Percentiles rank a stretch among this genome's conserved stretches.
Evolutionary conservation across 2,329 filamentous ascomycete species (phyloP).

Genomic region (Ophiocordyceps camponoti-saundersi): DNA sequence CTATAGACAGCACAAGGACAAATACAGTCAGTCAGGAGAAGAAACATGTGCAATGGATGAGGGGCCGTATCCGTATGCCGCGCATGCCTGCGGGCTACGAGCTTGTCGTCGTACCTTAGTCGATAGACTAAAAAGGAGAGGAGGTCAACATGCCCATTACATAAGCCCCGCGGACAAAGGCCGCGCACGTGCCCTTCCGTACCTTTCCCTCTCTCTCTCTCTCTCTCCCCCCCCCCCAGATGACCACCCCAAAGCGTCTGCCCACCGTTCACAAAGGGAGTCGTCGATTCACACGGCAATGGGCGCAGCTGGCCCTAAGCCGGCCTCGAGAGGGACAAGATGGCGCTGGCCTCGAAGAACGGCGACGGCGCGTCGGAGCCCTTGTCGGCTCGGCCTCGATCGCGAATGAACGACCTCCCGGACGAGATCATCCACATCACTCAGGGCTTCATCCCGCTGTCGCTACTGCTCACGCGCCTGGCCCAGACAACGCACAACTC

Average conservation of each 20-base stretch:
- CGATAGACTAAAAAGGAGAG: no score
- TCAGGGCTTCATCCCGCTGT: constrained; percentile 59
- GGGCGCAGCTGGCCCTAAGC: constrained; percentile 7
- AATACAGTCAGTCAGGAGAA: no score
- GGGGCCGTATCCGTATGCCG: no score
- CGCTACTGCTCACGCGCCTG: constrained; percentile 57
- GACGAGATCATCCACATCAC: constrained; percentile 55
- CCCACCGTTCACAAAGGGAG: constrained; percentile 18
- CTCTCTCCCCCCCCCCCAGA: no score
- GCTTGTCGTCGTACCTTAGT: no score
- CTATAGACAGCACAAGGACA: no score
- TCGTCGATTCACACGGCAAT: constrained; percentile 17
- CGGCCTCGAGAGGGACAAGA: constrained; percentile 17
- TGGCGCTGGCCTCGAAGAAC: constrained; percentile 2
- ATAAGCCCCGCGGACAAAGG: not conserved
- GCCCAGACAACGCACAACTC: constrained; percentile 72
- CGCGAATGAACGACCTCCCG: constrained; percentile 38
- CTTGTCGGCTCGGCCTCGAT: not conserved
- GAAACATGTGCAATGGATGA: no score
- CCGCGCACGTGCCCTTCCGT: not conserved
- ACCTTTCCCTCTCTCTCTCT: not conserved
- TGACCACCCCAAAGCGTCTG: not conserved
- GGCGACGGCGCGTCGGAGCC: not conserved
- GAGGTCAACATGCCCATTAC: not conserved
- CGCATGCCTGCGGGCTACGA: no score